Evolutionary conservation across 352 stramenopile species (phyloP), one percentile per base, ranked within the genome.

Genomic region (Phytophthora sojae): DNA sequence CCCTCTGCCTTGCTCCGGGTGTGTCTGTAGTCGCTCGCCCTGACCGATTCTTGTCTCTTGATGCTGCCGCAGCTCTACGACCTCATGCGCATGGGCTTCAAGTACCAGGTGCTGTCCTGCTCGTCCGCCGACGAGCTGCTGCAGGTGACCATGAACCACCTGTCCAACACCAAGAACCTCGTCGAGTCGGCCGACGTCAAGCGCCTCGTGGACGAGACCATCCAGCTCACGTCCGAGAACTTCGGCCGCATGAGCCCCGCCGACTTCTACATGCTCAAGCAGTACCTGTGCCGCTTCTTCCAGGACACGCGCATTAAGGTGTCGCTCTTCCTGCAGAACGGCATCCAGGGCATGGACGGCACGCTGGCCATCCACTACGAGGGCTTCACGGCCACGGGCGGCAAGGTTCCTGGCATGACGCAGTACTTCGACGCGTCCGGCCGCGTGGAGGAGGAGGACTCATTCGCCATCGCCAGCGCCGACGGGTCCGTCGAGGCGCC

Each of bases 71-170:
- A 86, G 86, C 88, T 98, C 26, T 98, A 97, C 75, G 94, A 98
- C 55, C 79, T 98, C 61, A 98, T 98, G 90, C 93, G 90, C 59
- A 98, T 98, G 94, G 94, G 92, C n/a, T 97, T 98, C 79, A 98
- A 98, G 78, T 96, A 95, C 71, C 94, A 98, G 66, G 61, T 97
- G 4, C 57, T 98, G 23, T 84, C 78, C 7, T 96, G 88, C 61
- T 82, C 84, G 11, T 95, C 85, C 17, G 87, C 92, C 3, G 85
- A 95, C 42, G 88, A 98, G 52, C 75, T 97, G n/a, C 69, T 97
- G 6, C 83, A 96, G 39, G 87, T 98, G 25, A 97, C 90, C 3
- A 88, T 96, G 77, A 96, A 96, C 69, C 93, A 97, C 55, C 67
- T 97, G 29, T 61, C 76, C 14, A 90, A 84, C 62, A 93, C 88